These are phyloP conservation scores for Neurospora sp. DNA, from an alignment of 495 filamentous ascomycete genomes.

Conservation along the genomic window DNA sequence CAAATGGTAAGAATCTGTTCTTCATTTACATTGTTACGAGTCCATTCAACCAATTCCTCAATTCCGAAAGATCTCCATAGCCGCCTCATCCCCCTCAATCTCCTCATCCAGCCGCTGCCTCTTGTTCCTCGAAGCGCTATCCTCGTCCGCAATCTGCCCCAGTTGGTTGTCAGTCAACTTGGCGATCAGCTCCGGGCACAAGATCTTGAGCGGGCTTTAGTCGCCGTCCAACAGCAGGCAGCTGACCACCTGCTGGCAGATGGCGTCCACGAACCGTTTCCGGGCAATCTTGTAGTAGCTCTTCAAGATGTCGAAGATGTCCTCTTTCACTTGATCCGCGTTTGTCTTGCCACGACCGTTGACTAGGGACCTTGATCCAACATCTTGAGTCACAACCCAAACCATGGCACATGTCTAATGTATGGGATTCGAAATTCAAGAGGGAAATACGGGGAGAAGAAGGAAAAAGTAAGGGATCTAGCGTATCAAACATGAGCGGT, in stretches of 20 bases:
- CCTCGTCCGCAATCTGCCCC: constrained; percentile 21
- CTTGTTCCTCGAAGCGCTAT: constrained; percentile 5
- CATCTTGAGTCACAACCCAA: neutral
- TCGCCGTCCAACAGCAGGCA: constrained; percentile 17
- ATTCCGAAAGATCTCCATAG: constrained; percentile 4
- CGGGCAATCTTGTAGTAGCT: constrained; percentile 48
- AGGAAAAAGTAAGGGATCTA: neutral
- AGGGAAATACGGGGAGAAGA: too few species aligned
- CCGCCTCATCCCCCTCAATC: constrained; percentile 9
- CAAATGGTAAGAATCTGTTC: too few species aligned
- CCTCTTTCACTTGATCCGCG: constrained; percentile 26
- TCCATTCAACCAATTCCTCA: neutral
- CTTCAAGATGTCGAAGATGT: constrained; percentile 43
- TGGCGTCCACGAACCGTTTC: constrained; percentile 20
- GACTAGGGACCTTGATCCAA: neutral
- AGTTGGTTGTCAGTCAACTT: constrained; percentile 15
- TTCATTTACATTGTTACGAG: too few species aligned
- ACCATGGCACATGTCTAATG: neutral
- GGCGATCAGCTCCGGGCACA: constrained; percentile 15
- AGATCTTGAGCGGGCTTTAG: constrained; percentile 17
- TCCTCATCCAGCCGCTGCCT: constrained; percentile 14
- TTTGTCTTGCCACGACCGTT: constrained; percentile 27
- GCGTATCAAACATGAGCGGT: neutral
- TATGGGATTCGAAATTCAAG: too few species aligned
- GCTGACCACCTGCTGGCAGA: constrained; percentile 28